Base-by-base conservation (phyloP, 2,329 filamentous ascomycete species). In the Rhexocercosporidium sp. region DNA sequence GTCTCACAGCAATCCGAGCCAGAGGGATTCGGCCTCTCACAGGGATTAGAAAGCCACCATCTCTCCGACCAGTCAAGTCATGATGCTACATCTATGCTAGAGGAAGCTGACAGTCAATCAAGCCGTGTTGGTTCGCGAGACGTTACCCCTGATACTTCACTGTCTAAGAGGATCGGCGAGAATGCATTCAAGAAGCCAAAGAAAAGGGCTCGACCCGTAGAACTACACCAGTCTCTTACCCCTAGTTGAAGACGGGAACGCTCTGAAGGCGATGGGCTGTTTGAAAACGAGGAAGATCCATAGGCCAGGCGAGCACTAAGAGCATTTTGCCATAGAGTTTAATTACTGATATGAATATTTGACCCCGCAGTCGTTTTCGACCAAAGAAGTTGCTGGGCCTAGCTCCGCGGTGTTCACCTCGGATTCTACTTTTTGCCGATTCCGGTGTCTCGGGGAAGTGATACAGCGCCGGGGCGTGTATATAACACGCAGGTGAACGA, bases 101-200 rank as follows among this genome's bases (percentile, higher is more conserved):
- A 16, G 39, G 39, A 41, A 7, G 39, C 39, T 14, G 39, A 41
- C 39, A 41, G 39, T 41, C 18, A 41, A 41, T 12, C 39, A 41
- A 41, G 39, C 18, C 39, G 18, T 41, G 39, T 41, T 41, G 39
- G 39, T 5, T 41, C 39, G 18, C 39, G 39, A n/a, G 39, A 41
- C n/a, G n/a, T n/a, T n/a, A n/a, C n/a, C n/a, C n/a, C n/a, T 44
- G 49, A 70, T 59, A 70, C 66, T 66, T 68, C 65, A 1, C 11
- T 69, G 20, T 68, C 68, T 68, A 37, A 68, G 59, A 65, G 59
- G 51, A 67, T 72, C 22, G 59, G 68, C 1, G 65, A 39, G 47
- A 54, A 46, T 66, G 62, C 49, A 69, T 66, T 66, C 54, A 69
- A 69, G 65, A 69, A 63, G 51, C 60, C 49, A 64, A 71, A 61